These are phyloP conservation scores for Xylaria sp. DNA, from an alignment of 2,329 filamentous ascomycete genomes.

Conservation along the genomic window DNA sequence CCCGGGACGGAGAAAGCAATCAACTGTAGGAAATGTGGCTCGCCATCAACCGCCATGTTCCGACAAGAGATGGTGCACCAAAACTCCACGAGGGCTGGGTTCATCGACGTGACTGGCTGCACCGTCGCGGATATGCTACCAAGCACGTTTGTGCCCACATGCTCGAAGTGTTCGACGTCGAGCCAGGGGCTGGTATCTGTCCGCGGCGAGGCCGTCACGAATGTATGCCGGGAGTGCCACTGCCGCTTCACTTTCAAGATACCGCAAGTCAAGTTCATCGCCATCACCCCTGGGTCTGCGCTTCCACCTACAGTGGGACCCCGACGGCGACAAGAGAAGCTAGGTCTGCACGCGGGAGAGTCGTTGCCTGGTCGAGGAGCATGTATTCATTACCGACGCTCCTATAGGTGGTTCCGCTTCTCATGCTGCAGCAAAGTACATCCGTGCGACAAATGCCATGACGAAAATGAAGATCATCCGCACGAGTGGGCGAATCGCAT, in stretches of 20 bases:
- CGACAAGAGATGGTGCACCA: constrained; percentile 77
- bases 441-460: constrained; percentile 79
- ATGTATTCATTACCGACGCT: constrained; percentile 68
- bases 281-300: constrained; percentile 69
- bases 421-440: constrained; percentile 69
- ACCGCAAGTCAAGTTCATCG: constrained; percentile 80
- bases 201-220: constrained; percentile 76
- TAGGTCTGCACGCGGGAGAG: constrained; percentile 68
- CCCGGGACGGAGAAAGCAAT: constrained; percentile 63
- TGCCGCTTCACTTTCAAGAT: constrained; percentile 82
- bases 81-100: constrained; percentile 79
- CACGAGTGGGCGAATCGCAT: constrained; percentile 87
- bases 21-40: constrained; percentile 70
- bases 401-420: constrained; percentile 74
- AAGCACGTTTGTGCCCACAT: constrained; percentile 83
- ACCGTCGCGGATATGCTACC: constrained; percentile 80
- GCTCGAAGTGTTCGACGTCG: constrained; percentile 77
- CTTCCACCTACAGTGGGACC: constrained; percentile 55
- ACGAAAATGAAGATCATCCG: constrained; percentile 74
- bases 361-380: constrained; percentile 64
- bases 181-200: constrained; percentile 77
- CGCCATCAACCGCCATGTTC: constrained; percentile 64
- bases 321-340: constrained; percentile 62
- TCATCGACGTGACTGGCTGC: constrained; percentile 80
- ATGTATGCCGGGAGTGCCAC: constrained; percentile 84